Conservation (phyloP, 176 grass and related monocot genomes). For the Urochloa ruziziensis region DNA sequence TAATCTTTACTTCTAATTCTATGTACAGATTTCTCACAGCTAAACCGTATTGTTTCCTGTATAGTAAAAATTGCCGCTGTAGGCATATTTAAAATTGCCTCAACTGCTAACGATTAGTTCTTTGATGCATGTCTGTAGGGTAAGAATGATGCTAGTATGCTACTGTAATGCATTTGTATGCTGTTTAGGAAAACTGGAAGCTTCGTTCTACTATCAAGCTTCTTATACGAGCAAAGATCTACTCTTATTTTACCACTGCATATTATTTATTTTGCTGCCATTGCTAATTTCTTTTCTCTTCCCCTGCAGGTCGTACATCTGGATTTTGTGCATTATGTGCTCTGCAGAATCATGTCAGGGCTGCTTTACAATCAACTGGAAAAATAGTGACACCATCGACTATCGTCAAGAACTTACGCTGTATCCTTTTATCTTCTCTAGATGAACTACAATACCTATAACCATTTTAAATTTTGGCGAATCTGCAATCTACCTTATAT, state of each 20-base stretch:
- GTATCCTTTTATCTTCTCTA: slow-evolving; percentile 60
- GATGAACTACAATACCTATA: slow-evolving; percentile 2
- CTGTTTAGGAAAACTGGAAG: background rate
- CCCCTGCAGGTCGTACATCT: slow-evolving; percentile 54
- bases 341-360: slow-evolving; percentile 92
- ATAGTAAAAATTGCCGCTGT: background rate
- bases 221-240: slow-evolving; percentile 4
- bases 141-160: background rate
- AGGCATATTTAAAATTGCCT: slow-evolving; percentile 10
- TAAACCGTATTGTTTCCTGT: background rate
- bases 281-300: slow-evolving; percentile 15
- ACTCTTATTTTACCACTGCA: background rate
- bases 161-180: background rate
- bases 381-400: slow-evolving; percentile 84
- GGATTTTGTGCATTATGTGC: slow-evolving; percentile 98
- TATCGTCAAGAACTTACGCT: slow-evolving; percentile 83
- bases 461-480: background rate
- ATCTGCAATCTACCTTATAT: background rate
- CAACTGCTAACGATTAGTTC: background rate
- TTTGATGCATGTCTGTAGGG: background rate
- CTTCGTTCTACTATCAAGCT: background rate
- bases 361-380: slow-evolving; percentile 77
- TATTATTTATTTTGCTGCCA: background rate
- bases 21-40: background rate
- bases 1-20: background rate